Evolutionary conservation across 108 stramenopile species (phyloP), one percentile per base, ranked within the genome.

Genomic region (Cylindrotheca closterium): DNA sequence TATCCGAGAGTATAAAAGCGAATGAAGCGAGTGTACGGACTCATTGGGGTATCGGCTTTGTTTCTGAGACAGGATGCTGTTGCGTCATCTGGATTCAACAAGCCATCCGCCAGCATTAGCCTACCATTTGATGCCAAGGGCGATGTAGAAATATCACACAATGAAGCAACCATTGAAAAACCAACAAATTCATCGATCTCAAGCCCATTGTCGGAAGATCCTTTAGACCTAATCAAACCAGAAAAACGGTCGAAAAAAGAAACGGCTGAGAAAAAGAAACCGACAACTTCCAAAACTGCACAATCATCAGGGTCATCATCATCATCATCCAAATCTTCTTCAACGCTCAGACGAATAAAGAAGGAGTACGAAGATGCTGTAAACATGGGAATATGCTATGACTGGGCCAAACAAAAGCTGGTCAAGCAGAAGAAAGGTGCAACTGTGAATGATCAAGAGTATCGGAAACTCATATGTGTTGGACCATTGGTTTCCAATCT

Each of bases 321-420:
- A 45, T 62, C 59, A 42, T 19, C 34, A 5, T 17, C 24, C 5
- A 26, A 53, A 42, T 24, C 24, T 15, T 62, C 70, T 25, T 37
- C 61, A 56, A 75, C 77, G 8, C 54, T 93, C 24, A 80, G 85
- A 52, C 77, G 93, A 22, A 87, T 94, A 53, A 77, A 87, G 62
- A 74, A 77, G 0, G 93, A 94, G 71, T 91, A 88, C 87, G 80
- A 80, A 56, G 89, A 91, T 74, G 78, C 78, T 7, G 85, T 94
- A 8, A 65, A 75, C 45, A 71, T 74, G 62, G 93, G 93, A 5
- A 88, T 91, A 49, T 88, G 84, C 12, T 94, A 88, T 53, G 88
- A 94, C 79, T 94, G 93, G 93, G 65, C 55, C 0, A 71, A 75
- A 23, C 68, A 60, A 73, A 55, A 64, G 60, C 80, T 58, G 19